phyloP scores from a whole-genome alignment of 2,329 filamentous ascomycete species.

The Corinectria fuckeliana region DNA sequence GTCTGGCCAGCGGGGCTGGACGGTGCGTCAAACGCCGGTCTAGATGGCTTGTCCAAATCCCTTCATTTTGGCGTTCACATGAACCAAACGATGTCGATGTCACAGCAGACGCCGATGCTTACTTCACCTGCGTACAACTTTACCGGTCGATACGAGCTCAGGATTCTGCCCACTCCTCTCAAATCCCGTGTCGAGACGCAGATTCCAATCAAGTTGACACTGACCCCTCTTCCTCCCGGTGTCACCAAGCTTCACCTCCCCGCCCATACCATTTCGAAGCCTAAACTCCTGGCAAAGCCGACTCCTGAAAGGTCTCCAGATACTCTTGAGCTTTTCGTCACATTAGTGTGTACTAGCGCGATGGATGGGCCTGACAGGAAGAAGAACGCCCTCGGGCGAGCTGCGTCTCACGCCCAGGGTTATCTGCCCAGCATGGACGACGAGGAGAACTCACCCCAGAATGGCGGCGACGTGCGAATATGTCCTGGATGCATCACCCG shows the following conservation, averaged over 20 bases:
- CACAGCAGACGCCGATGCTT: conserved; percentile 40
- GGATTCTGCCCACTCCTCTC: conserved; percentile 70
- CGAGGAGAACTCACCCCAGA: conserved; percentile 75
- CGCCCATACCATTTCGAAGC: conserved; percentile 90
- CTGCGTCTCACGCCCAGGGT: conserved; percentile 49
- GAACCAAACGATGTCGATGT: conserved; percentile 41
- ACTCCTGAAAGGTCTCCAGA: conserved; percentile 70
- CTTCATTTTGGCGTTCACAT: conserved; percentile 37
- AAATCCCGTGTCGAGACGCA: conserved; percentile 98
- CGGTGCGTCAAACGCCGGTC: conserved; percentile 29
- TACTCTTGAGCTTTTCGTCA: conserved; percentile 79
- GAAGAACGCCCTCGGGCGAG: conserved; percentile 69
- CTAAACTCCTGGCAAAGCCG: conserved; percentile 84
- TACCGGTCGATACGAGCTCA: conserved; percentile 52
- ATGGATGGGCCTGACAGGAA: conserved; percentile 76
- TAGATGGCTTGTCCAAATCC: conserved; percentile 34
- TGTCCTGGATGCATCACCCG: conserved; percentile 90
- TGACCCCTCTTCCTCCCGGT: conserved; percentile 76
- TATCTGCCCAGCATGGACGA: conserved; percentile 53
- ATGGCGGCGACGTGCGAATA: conserved; percentile 93
- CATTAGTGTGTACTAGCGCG: conserved; percentile 89
- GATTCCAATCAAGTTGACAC: conserved; percentile 83
- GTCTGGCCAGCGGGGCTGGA: conserved; percentile 47
- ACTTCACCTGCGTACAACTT: conserved; percentile 40
- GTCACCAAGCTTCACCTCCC: conserved; percentile 86